phyloP scores from a whole-genome alignment of 2,329 filamentous ascomycete species.

The Meredithiella fracta region DNA sequence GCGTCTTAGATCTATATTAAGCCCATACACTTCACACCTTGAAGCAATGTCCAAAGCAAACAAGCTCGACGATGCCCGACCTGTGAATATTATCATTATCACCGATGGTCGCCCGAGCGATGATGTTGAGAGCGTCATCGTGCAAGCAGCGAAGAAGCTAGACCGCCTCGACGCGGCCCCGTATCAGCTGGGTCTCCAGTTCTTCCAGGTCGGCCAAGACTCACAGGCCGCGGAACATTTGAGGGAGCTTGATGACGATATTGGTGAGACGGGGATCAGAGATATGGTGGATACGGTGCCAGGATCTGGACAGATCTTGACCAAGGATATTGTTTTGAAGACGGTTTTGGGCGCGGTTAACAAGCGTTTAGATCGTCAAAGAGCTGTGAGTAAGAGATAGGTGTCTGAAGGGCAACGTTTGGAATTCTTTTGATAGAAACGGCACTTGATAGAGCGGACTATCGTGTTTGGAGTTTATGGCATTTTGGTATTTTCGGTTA shows the following conservation, averaged over 20 bases:
- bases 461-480: too few species aligned
- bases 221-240: conserved; percentile 46
- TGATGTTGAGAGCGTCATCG: conserved; percentile 56
- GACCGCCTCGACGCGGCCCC: conserved; percentile 52
- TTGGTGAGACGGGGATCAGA: conserved; percentile 38
- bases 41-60: conserved; percentile 21
- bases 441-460: too few species aligned
- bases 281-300: conserved; percentile 90
- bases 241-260: conserved; percentile 55
- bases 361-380: conserved; percentile 22
- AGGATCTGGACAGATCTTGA: conserved; percentile 45
- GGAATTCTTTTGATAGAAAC: background rate
- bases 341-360: conserved; percentile 65
- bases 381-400: conserved; percentile 6
- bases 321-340: conserved; percentile 61
- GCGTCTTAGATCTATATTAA: conserved; percentile 54
- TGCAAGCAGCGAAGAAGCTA: conserved; percentile 50
- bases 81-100: conserved; percentile 81
- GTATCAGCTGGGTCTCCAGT: conserved; percentile 83
- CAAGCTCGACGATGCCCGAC: conserved; percentile 38
- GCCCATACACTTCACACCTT: conserved; percentile 44
- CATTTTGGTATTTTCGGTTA: too few species aligned
- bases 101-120: conserved; percentile 76
- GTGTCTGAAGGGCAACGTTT: background rate
- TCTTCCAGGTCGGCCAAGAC: conserved; percentile 83